Conservation (phyloP, 108 stramenopile species). For the Hondaea fermentalgiana region DNA sequence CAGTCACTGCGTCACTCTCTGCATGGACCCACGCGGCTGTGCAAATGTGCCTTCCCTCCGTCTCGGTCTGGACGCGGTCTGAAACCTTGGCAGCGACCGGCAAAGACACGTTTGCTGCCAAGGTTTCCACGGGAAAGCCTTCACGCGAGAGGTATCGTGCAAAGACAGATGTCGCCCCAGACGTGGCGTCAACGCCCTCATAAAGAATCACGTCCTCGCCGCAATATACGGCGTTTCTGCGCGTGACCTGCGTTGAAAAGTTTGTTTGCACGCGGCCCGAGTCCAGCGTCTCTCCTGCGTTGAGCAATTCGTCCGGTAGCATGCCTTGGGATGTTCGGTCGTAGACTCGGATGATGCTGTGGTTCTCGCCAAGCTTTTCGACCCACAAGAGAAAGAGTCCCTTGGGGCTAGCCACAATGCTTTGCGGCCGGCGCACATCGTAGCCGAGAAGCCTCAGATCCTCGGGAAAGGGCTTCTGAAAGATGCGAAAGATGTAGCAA, state of each 20-base stretch:
- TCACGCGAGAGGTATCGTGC: background rate
- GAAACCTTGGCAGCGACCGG: background rate
- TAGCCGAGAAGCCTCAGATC: background rate
- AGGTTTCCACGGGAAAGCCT: background rate
- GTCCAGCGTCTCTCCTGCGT: background rate
- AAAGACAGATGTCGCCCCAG: background rate
- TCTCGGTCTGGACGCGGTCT: background rate
- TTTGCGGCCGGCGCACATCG: background rate
- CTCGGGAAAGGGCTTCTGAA: background rate
- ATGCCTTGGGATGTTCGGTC: background rate
- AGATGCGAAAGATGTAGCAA: background rate
- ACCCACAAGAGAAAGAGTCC: background rate
- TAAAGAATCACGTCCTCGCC: background rate
- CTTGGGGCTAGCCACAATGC: background rate
- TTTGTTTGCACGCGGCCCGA: background rate
- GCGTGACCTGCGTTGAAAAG: background rate
- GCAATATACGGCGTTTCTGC: background rate
- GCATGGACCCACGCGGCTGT: background rate
- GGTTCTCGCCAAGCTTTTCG: background rate
- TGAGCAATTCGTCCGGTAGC: background rate
- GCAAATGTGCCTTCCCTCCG: background rate
- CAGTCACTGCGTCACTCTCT: background rate
- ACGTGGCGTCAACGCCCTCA: background rate
- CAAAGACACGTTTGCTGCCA: background rate
- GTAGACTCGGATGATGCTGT: background rate